Evolutionary conservation across 1,284 basidiomycete species (phyloP), one percentile per base, ranked within the genome.

Genomic region (Ceratobasidium sp.): DNA sequence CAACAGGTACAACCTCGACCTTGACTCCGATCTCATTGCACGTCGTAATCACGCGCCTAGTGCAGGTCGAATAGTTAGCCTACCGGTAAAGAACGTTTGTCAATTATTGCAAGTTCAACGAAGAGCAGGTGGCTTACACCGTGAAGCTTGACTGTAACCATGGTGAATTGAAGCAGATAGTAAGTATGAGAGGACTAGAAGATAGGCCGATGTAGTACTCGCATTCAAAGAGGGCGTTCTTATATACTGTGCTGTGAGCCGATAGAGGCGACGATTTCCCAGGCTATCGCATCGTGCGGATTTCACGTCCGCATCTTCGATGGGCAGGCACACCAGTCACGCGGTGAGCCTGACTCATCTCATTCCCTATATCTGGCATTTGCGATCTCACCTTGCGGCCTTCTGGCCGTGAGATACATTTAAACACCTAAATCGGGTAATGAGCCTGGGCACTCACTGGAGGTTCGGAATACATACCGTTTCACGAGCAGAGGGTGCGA

Each of bases 11-110:
- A 61, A 88, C 74, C 77, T 88, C 84, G 78, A 85, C 88, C 0
- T 85, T 83, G 22, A 89, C 81, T 1, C 83, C 78, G 79, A 88
- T 86, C 79, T 89, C 88, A 73, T 84, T 82, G 76, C 85, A 81
- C 19, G 88, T 79, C 29, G 81, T 68, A 0, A 82, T 84, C 27
- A 87, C 87, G 41, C 84, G 83, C 9, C 83, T 84, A 62, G 84
- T 84, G 82, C 84, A 86, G 46, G 86, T 84, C 6, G 87, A 86
- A 24, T 68, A 68, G 29, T 27, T 5, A n/a, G 34, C 22, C 63
- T 51, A 65, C 46, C n/a, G n/a, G n/a, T 14, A 43, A 43, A 43
- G 14, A 43, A 27, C 16, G 51, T 53, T 27, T 27, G 61, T 46
- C 4, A 59, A 31, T 5, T 16, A 29, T 24, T 27, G 13, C 16